Percentiles rank a stretch among this genome's conserved stretches.
These are phyloP conservation scores for Tylopilus felleus DNA, from an alignment of 768 basidiomycete species.

Conservation along the genomic window DNA sequence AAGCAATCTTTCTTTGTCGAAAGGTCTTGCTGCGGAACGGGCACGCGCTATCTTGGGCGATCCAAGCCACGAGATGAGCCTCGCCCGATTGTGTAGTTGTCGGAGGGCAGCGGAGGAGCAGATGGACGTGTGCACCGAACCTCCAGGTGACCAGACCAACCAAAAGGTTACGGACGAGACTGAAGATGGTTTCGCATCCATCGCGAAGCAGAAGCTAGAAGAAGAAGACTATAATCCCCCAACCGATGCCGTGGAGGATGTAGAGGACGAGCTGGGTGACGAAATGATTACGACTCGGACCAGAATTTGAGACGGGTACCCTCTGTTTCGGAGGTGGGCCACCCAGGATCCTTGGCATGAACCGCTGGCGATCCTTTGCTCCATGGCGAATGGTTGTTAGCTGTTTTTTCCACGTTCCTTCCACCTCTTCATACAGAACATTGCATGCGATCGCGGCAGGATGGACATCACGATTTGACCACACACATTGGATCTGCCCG, in stretches of 20 bases:
- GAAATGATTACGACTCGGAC: slow-evolving; percentile 11
- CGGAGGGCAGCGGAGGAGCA: slow-evolving; percentile 16
- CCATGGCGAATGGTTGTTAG: slow-evolving; percentile 29
- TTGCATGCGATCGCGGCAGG: neutral
- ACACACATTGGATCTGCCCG: neutral
- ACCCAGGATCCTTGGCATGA: slow-evolving; percentile 27
- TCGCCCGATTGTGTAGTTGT: slow-evolving; percentile 46
- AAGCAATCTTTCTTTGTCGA: slow-evolving; percentile 56
- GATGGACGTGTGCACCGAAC: slow-evolving; percentile 14
- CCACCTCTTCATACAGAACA: slow-evolving; percentile 3
- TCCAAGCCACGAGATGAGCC: slow-evolving; percentile 39
- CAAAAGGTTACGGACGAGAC: slow-evolving; percentile 41
- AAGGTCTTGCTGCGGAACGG: slow-evolving; percentile 62
- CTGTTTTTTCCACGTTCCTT: slow-evolving; percentile 30
- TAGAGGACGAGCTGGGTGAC: slow-evolving; percentile 16
- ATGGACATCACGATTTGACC: neutral
- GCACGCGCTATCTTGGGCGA: slow-evolving; percentile 55
- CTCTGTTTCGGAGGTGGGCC: slow-evolving; percentile 5
- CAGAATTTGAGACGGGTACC: slow-evolving; percentile 5
- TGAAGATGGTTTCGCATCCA: slow-evolving; percentile 46
- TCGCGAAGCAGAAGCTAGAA: slow-evolving; percentile 35
- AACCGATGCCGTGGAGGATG: slow-evolving; percentile 15
- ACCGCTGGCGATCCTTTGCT: slow-evolving; percentile 34
- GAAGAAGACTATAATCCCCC: slow-evolving; percentile 22
- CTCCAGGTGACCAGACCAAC: slow-evolving; percentile 16